phyloP scores from a whole-genome alignment of 495 filamentous ascomycete genomes.

The Hyaloscypha bicolor region DNA sequence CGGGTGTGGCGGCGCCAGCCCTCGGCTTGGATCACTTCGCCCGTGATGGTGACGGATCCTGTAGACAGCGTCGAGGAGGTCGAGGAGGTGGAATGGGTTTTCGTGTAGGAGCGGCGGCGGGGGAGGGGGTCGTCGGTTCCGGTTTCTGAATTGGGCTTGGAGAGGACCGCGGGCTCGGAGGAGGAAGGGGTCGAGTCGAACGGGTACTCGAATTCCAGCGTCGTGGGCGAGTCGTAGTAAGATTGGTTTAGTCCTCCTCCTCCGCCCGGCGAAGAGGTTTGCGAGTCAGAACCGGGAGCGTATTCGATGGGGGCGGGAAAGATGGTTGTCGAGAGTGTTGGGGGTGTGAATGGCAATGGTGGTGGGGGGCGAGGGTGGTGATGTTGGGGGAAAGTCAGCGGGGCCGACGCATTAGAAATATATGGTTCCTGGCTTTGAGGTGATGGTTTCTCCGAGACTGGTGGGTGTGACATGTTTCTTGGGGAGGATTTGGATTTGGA shows the following conservation, averaged over 20 bases:
- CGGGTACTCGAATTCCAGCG: not conserved
- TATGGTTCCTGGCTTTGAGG: not conserved
- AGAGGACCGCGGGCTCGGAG: not conserved
- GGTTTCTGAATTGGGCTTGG: not conserved
- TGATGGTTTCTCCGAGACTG: not conserved
- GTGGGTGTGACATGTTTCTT: not conserved
- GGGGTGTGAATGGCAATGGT: slow-evolving; percentile 16
- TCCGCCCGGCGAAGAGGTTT: not conserved
- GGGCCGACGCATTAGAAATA: not conserved
- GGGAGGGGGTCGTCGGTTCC: not conserved
- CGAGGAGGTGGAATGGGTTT: slow-evolving; percentile 6
- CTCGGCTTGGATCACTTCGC: slow-evolving; percentile 30
- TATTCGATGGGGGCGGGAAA: not conserved
- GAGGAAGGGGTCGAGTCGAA: not conserved
- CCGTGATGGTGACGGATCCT: slow-evolving; percentile 10
- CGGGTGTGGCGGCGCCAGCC: slow-evolving; percentile 32
- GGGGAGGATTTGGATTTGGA: not conserved
- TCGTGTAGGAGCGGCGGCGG: slow-evolving; percentile 25
- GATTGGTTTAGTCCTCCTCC: not conserved
- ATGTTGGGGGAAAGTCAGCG: not conserved
- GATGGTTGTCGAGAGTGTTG: not conserved
- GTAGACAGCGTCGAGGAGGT: not conserved
- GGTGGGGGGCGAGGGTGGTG: slow-evolving; percentile 6
- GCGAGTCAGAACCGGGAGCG: not conserved
- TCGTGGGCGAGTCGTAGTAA: slow-evolving; percentile 13